A percentile compares a stretch with the other conserved stretches of the same genome.
Evolutionary conservation across 108 stramenopile genomes (phyloP).

Genomic region (Schizochytrium sp.): DNA sequence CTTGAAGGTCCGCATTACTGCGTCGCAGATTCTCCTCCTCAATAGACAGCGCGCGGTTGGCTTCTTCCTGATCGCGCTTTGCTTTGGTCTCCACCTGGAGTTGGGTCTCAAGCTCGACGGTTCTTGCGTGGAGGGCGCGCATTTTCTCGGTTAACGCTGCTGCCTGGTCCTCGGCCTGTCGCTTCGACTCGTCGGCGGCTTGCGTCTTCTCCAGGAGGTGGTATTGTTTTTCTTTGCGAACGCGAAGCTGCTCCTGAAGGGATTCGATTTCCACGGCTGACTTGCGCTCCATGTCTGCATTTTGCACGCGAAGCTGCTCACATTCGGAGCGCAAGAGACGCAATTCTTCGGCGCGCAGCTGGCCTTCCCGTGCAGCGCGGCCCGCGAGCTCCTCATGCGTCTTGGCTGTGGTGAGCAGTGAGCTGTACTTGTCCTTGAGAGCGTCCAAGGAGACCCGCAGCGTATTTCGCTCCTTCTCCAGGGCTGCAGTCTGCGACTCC

Average conservation of each 20-base stretch:
- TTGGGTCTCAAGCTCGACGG: slow-evolving; percentile 64
- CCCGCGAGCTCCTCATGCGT: slow-evolving; percentile 58
- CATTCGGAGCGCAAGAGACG: slow-evolving; percentile 61
- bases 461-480: slow-evolving; percentile 38
- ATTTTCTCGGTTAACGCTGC: slow-evolving; percentile 63
- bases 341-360: slow-evolving; percentile 71
- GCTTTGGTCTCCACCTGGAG: slow-evolving; percentile 63
- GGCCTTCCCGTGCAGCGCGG: slow-evolving; percentile 54
- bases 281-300: slow-evolving; percentile 60
- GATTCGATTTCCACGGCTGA: slow-evolving; percentile 73
- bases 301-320: slow-evolving; percentile 61
- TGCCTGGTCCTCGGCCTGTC: slow-evolving; percentile 66
- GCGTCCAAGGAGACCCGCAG: slow-evolving; percentile 36
- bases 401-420: slow-evolving; percentile 60
- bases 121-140: slow-evolving; percentile 50
- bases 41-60: slow-evolving; percentile 51
- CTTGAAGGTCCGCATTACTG: slow-evolving; percentile 48
- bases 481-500: slow-evolving; percentile 55
- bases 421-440: slow-evolving; percentile 47
- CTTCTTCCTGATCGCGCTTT: slow-evolving; percentile 53
- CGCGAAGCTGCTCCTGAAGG: slow-evolving; percentile 69
- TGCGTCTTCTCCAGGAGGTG: slow-evolving; percentile 70
- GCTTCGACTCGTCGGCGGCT: slow-evolving; percentile 65
- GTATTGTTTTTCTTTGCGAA: slow-evolving; percentile 79
- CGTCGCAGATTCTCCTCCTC: slow-evolving; percentile 49